Conservation (phyloP, 768 basidiomycete genomes). For the Lepiota brunneoincarnata region DNA sequence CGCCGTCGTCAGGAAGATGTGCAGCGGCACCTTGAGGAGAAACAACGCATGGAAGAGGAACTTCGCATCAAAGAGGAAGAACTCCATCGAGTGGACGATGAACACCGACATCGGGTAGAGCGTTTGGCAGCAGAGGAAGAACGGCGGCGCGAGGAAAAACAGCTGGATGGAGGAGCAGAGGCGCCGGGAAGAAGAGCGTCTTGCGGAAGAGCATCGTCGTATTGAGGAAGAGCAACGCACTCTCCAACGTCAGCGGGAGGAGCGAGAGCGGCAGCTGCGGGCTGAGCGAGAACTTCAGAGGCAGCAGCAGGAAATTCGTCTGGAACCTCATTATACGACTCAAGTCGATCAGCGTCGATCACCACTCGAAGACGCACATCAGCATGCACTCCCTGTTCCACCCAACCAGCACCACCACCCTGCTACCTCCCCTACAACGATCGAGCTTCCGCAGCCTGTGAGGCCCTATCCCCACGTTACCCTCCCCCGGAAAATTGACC, state of each 20-base stretch:
- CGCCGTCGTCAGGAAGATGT: conserved; percentile 11
- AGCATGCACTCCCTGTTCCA: conserved; percentile 2
- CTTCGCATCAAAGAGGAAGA: conserved; percentile 10
- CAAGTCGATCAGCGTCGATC: conserved; percentile 4
- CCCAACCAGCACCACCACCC: conserved; percentile 10
- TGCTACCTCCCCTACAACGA: conserved; percentile 16
- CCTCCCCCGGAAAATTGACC: conserved; percentile 19
- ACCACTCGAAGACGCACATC: conserved; percentile 3
- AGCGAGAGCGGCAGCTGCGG: conserved; percentile 12
- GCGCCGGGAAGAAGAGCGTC: conserved; percentile 9
- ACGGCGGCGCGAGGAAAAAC: conserved; percentile 6
- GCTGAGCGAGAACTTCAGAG: conserved; percentile 23
- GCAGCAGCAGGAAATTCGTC: conserved; percentile 17
- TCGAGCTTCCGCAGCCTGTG: conserved; percentile 17
- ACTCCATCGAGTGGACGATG: conserved; percentile 1
- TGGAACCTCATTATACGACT: conserved; percentile 16
- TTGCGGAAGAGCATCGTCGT: conserved; percentile 11
- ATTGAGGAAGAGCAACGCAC: conserved; percentile 16
- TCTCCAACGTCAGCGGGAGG: background rate
- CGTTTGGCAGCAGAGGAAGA: background rate
- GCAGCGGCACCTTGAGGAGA: conserved; percentile 4
- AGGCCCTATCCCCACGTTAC: conserved; percentile 12
- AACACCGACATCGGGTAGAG: conserved; percentile 6
- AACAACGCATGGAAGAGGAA: conserved; percentile 12
- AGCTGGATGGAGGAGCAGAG: conserved; percentile 1